A percentile compares a stretch with the other conserved stretches of the same genome.
These are phyloP conservation scores for Phaeosphaeria sp. DNA, from an alignment of 2,329 filamentous ascomycete species.

Conservation along the genomic window DNA sequence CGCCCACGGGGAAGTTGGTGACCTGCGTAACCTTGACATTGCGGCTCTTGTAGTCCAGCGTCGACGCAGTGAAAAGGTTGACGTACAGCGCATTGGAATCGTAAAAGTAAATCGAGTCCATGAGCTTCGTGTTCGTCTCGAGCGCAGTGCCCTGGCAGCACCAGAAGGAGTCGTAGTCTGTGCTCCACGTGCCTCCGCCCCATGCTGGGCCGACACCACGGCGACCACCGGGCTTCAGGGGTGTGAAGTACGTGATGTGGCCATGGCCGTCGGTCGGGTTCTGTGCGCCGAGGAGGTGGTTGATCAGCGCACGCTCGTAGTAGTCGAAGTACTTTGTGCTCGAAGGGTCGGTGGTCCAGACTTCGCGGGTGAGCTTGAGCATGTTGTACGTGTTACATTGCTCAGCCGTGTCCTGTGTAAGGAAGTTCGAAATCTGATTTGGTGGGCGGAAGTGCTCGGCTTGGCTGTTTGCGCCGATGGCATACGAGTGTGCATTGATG, in stretches of 20 bases:
- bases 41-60: constrained; percentile 53
- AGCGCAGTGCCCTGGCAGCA: constrained; percentile 61
- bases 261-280: constrained; percentile 54
- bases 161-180: constrained; percentile 62
- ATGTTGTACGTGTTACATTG: constrained; percentile 64
- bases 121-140: constrained; percentile 62
- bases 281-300: constrained; percentile 60
- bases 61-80: constrained; percentile 58
- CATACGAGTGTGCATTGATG: constrained; percentile 57
- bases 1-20: constrained; percentile 53
- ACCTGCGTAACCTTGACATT: constrained; percentile 52
- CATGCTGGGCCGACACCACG: constrained; percentile 58
- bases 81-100: constrained; percentile 54
- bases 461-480: constrained; percentile 62
- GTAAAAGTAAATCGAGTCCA: constrained; percentile 61
- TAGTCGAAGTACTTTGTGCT: constrained; percentile 59
- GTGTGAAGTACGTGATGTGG: constrained; percentile 61
- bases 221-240: constrained; percentile 56
- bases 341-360: constrained; percentile 55
- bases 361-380: constrained; percentile 61
- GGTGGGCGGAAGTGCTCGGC: constrained; percentile 59
- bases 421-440: constrained; percentile 54
- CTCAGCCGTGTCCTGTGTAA: constrained; percentile 58
- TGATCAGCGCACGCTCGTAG: constrained; percentile 59
- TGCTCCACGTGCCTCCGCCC: constrained; percentile 63